Base-by-base conservation (phyloP, 371 early-diverging fungal species). In the Rhizomucor miehei region DNA sequence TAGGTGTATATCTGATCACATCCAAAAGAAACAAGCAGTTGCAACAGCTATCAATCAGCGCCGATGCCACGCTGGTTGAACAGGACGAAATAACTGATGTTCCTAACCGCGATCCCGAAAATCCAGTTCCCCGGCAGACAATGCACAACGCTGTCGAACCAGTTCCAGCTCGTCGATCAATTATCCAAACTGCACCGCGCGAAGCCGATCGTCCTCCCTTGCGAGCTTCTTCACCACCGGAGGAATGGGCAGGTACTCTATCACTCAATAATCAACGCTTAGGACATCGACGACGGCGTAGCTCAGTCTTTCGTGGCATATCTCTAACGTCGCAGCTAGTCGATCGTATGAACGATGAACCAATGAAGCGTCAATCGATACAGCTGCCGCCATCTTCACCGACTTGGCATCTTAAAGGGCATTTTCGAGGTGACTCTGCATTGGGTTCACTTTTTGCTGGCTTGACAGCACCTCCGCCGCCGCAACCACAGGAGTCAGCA, bases 1-100 rank as follows among this genome's bases (percentile, higher is more conserved):
- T 84, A n/a, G 90, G 89, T 12, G 90, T 90, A 3, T 86, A 81
- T 44, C 64, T 89, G 17, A 90, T 90, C 44, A 88, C 89, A 2
- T 82, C 86, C 0, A 79, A 84, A 38, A 62, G 75, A 1, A 44
- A 61, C 50, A 75, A 75, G 20, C 51, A 39, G 12, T 37, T 51
- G 6, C 34, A 51, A 5, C 21, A 57, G 0, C 51, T 60, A 8
- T 47, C 60, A 10, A 24, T 60, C 10, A 21, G 46, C 36, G 36
- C 60, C 1, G 60, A 59, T 23, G 45, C 47, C 16, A 41, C 49
- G 29, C 44, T 20, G 16, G 40, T 49, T 21, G 56, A 50, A 35
- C 24, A 29, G 29, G 29, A 29, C 5, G 29, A 8, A 29, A 29
- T 8, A 8, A 5, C 29, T 3, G 8, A 29, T 29, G 29, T 3